phyloP scores from a whole-genome alignment of 345 rosid genomes.

The Barbarea vulgaris region DNA sequence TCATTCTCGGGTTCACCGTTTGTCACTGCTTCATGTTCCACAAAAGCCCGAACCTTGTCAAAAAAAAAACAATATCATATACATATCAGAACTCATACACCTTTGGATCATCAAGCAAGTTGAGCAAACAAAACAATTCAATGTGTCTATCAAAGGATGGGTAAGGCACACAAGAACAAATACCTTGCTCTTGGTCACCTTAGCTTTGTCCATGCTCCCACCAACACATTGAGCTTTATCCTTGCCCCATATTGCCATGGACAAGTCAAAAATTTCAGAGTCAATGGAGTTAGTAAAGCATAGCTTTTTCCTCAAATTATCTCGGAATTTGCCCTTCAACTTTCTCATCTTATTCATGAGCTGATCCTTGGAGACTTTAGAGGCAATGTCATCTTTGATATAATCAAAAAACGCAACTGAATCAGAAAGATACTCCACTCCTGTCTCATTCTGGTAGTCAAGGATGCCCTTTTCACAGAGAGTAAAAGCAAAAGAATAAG shows the following conservation, averaged over 20 bases:
- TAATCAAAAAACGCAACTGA: not conserved
- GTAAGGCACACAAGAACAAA: not conserved
- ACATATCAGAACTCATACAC: not conserved
- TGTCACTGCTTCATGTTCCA: not conserved
- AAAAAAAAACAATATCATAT: constrained; percentile 14
- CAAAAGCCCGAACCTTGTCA: not conserved
- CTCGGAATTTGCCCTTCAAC: constrained; percentile 16
- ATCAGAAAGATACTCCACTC: not conserved
- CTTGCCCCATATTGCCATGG: constrained; percentile 23
- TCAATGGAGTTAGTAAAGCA: constrained; percentile 7
- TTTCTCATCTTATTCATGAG: constrained; percentile 16
- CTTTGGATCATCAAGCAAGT: not conserved
- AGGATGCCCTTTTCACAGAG: constrained; percentile 21
- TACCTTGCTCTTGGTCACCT: constrained; percentile 4
- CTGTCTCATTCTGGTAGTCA: constrained; percentile 6
- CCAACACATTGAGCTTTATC: not conserved
- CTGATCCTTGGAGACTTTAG: constrained; percentile 12
- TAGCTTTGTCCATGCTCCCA: not conserved
- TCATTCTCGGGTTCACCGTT: not conserved
- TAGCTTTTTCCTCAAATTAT: not conserved
- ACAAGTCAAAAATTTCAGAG: constrained; percentile 5
- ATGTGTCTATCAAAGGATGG: not conserved
- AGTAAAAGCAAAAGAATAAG: not conserved
- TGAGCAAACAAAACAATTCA: not conserved
- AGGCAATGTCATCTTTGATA: not conserved